A percentile compares a stretch with the other conserved stretches of the same genome.
phyloP scores from a whole-genome alignment of 2,329 filamentous ascomycete species.

The Fusarium begoniae region DNA sequence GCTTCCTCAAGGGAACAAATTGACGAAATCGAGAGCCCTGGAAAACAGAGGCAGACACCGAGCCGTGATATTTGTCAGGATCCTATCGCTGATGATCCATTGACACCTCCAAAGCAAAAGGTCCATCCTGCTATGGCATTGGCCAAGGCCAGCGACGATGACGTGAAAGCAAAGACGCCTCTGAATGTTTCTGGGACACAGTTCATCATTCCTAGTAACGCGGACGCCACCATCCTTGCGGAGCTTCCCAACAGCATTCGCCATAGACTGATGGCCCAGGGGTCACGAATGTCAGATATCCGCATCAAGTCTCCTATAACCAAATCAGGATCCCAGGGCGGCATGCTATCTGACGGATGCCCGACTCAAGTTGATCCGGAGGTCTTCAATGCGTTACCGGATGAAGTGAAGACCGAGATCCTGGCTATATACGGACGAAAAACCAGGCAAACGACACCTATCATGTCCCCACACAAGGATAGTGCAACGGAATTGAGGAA shows the following conservation, averaged over 20 bases:
- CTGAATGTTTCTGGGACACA: conserved; percentile 88
- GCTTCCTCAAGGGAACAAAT: conserved; percentile 57
- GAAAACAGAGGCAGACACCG: conserved; percentile 45
- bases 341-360: conserved; percentile 55
- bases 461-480: conserved; percentile 66
- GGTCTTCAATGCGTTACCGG: conserved; percentile 82
- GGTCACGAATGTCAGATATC: conserved; percentile 39
- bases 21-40: conserved; percentile 57
- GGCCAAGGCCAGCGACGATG: conserved; percentile 56
- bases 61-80: conserved; percentile 52
- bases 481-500: conserved; percentile 62
- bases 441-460: conserved; percentile 49
- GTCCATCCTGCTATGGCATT: conserved; percentile 64
- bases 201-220: conserved; percentile 86
- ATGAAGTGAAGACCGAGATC: conserved; percentile 86
- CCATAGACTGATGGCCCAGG: conserved; percentile 74
- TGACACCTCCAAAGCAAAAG: conserved; percentile 63
- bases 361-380: conserved; percentile 87
- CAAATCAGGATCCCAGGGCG: conserved; percentile 50
- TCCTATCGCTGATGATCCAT: conserved; percentile 64
- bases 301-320: conserved; percentile 44
- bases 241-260: conserved; percentile 88
- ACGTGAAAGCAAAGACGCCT: conserved; percentile 69
- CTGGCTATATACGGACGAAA: conserved; percentile 72
- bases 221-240: conserved; percentile 82